A percentile compares a stretch with the other conserved stretches of the same genome.
phyloP scores from a whole-genome alignment of 169 alveolate genomes.

The Cryptosporidium parvum region DNA sequence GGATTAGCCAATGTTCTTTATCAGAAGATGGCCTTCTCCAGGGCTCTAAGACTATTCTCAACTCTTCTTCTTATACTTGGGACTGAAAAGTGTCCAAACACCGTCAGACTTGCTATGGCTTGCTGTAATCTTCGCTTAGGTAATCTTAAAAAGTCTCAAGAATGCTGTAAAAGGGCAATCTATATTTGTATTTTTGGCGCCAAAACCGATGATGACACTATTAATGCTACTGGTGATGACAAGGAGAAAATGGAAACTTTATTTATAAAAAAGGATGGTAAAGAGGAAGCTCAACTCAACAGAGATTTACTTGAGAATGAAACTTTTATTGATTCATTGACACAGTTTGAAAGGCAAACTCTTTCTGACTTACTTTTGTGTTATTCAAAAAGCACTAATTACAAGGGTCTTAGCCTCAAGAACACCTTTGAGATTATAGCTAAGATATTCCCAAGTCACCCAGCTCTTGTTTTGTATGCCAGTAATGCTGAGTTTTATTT shows the following conservation, averaged over 20 bases:
- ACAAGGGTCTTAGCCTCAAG: background rate
- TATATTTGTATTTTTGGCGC: background rate
- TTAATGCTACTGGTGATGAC: background rate
- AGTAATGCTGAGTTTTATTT: slow-evolving; percentile 22
- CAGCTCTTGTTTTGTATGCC: slow-evolving; percentile 40
- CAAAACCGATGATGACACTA: background rate
- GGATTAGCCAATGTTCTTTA: slow-evolving; percentile 64
- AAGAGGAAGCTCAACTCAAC: background rate
- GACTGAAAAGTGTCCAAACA: slow-evolving; percentile 44
- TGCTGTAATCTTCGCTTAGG: slow-evolving; percentile 46
- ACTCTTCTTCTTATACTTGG: slow-evolving; percentile 35
- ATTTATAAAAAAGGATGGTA: background rate
- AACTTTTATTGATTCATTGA: background rate
- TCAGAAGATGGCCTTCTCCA: slow-evolving; percentile 12
- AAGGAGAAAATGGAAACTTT: background rate
- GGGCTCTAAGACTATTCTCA: slow-evolving; percentile 35
- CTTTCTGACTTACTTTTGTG: slow-evolving; percentile 42
- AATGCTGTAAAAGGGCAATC: slow-evolving; percentile 58
- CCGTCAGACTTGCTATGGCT: slow-evolving; percentile 58
- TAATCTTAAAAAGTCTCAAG: slow-evolving; percentile 11
- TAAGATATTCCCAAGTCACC: slow-evolving; percentile 25
- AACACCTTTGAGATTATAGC: slow-evolving; percentile 16
- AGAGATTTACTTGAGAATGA: background rate
- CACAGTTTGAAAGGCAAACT: slow-evolving; percentile 24
- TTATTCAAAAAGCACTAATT: slow-evolving; percentile 16